phyloP scores from a whole-genome alignment of 75 land plant species.

The Picea glauca region DNA sequence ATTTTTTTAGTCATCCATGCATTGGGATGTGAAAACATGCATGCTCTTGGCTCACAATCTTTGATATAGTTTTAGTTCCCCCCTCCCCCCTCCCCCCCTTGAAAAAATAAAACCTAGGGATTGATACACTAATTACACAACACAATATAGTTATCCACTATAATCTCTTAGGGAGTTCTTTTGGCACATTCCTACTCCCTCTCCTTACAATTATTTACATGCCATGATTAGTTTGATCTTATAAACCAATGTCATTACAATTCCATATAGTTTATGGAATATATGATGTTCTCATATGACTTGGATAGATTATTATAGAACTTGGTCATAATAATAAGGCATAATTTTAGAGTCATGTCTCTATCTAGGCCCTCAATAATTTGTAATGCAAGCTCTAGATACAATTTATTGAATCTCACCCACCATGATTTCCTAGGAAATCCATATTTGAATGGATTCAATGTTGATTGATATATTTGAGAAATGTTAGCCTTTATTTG shows the following conservation, averaged over 20 bases:
- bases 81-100: too few relatives aligned
- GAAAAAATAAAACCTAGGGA: background rate
- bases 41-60: background rate
- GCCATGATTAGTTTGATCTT: background rate
- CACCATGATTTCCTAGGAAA: background rate
- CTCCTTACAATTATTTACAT: background rate
- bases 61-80: background rate
- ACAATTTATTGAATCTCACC: background rate
- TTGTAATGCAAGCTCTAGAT: background rate
- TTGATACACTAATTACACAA: background rate
- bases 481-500: background rate
- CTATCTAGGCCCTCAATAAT: background rate
- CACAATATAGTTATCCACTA: background rate
- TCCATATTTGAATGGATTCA: background rate
- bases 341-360: background rate
- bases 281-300: background rate
- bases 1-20: background rate
- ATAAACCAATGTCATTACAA: background rate
- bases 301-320: background rate
- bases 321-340: background rate
- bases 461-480: background rate
- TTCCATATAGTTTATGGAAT: background rate
- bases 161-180: background rate
- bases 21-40: background rate
- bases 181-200: background rate